Base-by-base conservation (phyloP, 441 rosid species). In the Mallotus repandus region DNA sequence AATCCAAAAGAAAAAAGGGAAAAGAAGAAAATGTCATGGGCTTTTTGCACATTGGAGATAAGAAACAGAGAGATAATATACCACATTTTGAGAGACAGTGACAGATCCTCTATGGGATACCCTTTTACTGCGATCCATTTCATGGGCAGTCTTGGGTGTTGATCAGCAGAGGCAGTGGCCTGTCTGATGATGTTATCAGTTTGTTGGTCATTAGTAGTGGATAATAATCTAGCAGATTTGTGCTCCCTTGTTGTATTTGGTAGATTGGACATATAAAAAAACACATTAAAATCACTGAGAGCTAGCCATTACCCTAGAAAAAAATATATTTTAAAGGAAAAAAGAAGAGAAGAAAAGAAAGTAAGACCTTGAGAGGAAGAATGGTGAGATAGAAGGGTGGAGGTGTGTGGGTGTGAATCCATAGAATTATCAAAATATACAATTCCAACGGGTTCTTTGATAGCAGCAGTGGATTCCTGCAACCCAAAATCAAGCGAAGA, bases 191-290 rank as follows among this genome's bases (percentile, higher is more conserved):
- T 64, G 79, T 72, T 67, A 22, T 71, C 84, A 35, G 70, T 56
- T 61, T 66, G 73, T 25, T 78, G 84, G 15, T 82, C 85, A 61
- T 59, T 72, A 14, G 93, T 78, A 16, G 94, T 76, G 2, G 90
- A 90, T 70, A 92, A 86, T 50, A 84, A 89, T 69, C 96, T 85
- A 56, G 89, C 83, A 81, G 85, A 83, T 54, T 82, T 77, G 74
- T 85, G 92, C 81, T 92, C 96, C 70, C 78, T 77, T 4, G 76
- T 43, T 35, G 38, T 32, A 29, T 82, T 91, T 57, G 73, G 48
- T 35, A 66, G 4, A 72, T 57, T 67, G 63, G 57, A 53, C 46
- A 43, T 43, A 2, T n/a, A n/a, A 6, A 66, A 64, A 81, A 83
- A 79, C 80, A 68, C 57, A 77, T 56, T 38, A 68, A 63, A 46